These are phyloP conservation scores for Fusarium drepaniforme DNA, from an alignment of 2,329 filamentous ascomycete species.

Conservation along the genomic window DNA sequence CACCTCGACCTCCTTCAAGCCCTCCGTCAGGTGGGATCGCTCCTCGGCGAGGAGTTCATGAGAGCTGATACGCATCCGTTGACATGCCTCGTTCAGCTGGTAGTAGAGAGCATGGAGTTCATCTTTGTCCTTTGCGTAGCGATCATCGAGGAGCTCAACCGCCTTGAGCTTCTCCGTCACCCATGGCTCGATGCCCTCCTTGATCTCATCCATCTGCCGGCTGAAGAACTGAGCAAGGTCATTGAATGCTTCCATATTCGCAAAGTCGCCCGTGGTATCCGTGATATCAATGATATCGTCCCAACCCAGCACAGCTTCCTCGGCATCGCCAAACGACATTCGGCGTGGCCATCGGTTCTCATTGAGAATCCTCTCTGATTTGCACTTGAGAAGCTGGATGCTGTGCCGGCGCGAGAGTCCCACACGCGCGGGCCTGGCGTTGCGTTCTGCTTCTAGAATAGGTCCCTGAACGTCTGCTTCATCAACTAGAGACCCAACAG, in stretches of 20 bases:
- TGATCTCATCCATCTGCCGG: constrained; percentile 63
- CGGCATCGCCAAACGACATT: constrained; percentile 80
- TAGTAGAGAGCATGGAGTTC: constrained; percentile 76
- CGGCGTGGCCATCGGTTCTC: constrained; percentile 77
- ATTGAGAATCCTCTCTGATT: constrained; percentile 53
- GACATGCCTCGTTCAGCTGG: constrained; percentile 77
- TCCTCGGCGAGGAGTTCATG: constrained; percentile 79
- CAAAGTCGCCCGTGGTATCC: constrained; percentile 46
- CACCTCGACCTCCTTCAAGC: constrained; percentile 82
- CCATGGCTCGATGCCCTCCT: constrained; percentile 69
- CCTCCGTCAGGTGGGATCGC: constrained; percentile 75
- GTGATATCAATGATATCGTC: constrained; percentile 61
- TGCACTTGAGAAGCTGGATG: constrained; percentile 53
- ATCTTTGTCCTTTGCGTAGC: constrained; percentile 72
- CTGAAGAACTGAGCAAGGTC: constrained; percentile 70
- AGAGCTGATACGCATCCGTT: constrained; percentile 74
- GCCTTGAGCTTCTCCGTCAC: constrained; percentile 67
- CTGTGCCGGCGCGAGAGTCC: constrained; percentile 74
- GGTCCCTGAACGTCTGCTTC: constrained; percentile 70
- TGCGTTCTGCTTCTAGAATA: constrained; percentile 62
- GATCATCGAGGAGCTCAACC: constrained; percentile 71
- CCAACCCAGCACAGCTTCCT: constrained; percentile 80
- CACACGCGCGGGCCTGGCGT: constrained; percentile 56
- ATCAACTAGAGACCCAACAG: constrained; percentile 69
- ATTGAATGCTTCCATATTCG: constrained; percentile 51